Evolutionary conservation across 306 rosid genomes (phyloP).

Genomic region (Pyrus betulifolia): DNA sequence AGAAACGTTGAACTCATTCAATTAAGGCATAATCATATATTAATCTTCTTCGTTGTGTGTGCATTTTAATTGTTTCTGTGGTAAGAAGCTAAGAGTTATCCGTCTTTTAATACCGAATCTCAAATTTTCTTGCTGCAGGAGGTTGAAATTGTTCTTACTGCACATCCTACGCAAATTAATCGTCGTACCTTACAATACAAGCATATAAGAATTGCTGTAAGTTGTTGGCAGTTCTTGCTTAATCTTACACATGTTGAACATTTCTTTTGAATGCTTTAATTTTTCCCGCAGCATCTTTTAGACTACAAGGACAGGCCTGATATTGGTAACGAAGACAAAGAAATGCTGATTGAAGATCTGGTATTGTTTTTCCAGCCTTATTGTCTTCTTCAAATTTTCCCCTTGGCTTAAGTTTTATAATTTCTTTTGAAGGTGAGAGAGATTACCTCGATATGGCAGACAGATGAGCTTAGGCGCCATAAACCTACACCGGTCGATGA

Average conservation of each 20-base stretch:
- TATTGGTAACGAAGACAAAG: slow-evolving; percentile 71
- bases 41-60: background rate
- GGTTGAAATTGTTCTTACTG: slow-evolving; percentile 95
- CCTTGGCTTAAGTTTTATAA: background rate
- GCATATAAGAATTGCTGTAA: slow-evolving; percentile 74
- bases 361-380: slow-evolving; percentile 37
- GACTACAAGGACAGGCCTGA: slow-evolving; percentile 82
- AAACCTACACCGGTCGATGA: slow-evolving; percentile 94
- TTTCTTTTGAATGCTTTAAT: slow-evolving; percentile 17
- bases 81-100: background rate
- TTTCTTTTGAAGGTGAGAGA: slow-evolving; percentile 72
- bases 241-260: slow-evolving; percentile 8
- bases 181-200: slow-evolving; percentile 89
- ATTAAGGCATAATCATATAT: background rate
- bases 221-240: slow-evolving; percentile 17
- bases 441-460: slow-evolving; percentile 96
- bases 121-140: slow-evolving; percentile 40
- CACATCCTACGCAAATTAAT: slow-evolving; percentile 96
- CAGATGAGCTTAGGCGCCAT: slow-evolving; percentile 91
- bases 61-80: background rate
- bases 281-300: slow-evolving; percentile 63
- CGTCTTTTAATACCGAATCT: slow-evolving; percentile 1
- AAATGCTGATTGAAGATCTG: slow-evolving; percentile 89
- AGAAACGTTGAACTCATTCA: background rate
- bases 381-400: slow-evolving; percentile 12